Conservation (phyloP, 768 basidiomycete species). For the Mycena haematopus region DNA sequence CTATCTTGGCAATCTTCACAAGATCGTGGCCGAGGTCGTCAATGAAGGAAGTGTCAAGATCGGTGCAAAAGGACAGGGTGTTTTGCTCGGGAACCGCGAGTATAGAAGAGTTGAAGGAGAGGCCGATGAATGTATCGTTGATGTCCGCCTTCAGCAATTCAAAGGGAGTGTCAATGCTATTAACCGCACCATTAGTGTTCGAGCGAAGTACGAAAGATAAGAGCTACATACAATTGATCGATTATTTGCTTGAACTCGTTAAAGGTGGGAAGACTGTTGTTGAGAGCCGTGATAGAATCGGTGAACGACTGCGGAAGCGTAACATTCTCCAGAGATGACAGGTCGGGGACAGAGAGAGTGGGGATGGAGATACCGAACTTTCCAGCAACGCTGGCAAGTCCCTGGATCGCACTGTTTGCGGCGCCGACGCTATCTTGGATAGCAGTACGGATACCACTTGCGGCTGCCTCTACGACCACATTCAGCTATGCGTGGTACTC, state of each 20-base stretch:
- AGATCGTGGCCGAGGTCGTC: slow-evolving; percentile 86
- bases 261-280: slow-evolving; percentile 80
- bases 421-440: slow-evolving; percentile 74
- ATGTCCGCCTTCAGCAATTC: slow-evolving; percentile 88
- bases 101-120: slow-evolving; percentile 72
- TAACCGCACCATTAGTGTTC: slow-evolving; percentile 6
- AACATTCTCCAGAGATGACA: slow-evolving; percentile 77
- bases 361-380: slow-evolving; percentile 75
- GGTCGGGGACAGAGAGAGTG: slow-evolving; percentile 75
- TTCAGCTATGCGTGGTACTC: slow-evolving; percentile 59
- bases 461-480: slow-evolving; percentile 63
- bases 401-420: slow-evolving; percentile 72
- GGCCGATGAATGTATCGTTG: slow-evolving; percentile 80
- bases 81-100: slow-evolving; percentile 81
- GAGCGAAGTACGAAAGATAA: not conserved
- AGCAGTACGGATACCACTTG: slow-evolving; percentile 65
- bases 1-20: slow-evolving; percentile 81
- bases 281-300: slow-evolving; percentile 75
- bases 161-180: slow-evolving; percentile 85
- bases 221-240: slow-evolving; percentile 62
- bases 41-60: slow-evolving; percentile 83
- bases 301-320: slow-evolving; percentile 81
- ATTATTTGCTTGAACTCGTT: slow-evolving; percentile 73
- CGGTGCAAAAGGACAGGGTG: slow-evolving; percentile 73
- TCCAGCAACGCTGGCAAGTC: slow-evolving; percentile 62